These are phyloP conservation scores for Crucibulum parvulum DNA, from an alignment of 1,284 basidiomycete genomes.

Conservation along the genomic window DNA sequence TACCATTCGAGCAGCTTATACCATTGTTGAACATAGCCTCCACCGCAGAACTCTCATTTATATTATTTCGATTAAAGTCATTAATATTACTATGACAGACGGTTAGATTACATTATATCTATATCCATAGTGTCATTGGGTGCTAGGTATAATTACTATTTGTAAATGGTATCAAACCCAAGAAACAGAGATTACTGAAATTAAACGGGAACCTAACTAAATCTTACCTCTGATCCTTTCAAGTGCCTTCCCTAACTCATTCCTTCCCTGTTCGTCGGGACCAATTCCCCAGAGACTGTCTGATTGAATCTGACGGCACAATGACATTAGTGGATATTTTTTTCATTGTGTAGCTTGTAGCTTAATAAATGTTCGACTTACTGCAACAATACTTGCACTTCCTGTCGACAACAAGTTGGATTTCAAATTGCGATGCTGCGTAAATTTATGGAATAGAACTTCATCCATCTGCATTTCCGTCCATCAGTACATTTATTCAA, in stretches of 20 bases:
- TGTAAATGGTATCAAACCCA: no score
- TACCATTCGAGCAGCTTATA: no score
- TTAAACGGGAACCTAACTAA: not conserved
- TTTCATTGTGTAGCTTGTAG: not conserved
- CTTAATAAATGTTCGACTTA: not conserved
- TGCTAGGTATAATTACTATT: no score
- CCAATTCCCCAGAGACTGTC: not conserved
- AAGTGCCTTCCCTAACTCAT: not conserved
- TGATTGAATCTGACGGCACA: not conserved
- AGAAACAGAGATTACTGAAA: no score
- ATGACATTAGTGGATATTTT: not conserved
- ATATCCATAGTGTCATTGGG: no score
- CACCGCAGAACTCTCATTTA: no score
- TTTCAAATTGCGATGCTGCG: not conserved
- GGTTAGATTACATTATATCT: no score
- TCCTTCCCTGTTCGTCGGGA: not conserved
- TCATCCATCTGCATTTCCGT: not conserved
- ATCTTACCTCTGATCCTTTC: not conserved
- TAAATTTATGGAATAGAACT: not conserved
- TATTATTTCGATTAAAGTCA: no score
- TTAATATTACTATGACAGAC: no score
- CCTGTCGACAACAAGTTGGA: not conserved
- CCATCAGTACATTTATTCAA: not conserved
- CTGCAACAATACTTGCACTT: not conserved
- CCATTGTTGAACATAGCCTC: no score